phyloP scores from a whole-genome alignment of 2,329 filamentous ascomycete genomes.

The Epichloe amarillans region DNA sequence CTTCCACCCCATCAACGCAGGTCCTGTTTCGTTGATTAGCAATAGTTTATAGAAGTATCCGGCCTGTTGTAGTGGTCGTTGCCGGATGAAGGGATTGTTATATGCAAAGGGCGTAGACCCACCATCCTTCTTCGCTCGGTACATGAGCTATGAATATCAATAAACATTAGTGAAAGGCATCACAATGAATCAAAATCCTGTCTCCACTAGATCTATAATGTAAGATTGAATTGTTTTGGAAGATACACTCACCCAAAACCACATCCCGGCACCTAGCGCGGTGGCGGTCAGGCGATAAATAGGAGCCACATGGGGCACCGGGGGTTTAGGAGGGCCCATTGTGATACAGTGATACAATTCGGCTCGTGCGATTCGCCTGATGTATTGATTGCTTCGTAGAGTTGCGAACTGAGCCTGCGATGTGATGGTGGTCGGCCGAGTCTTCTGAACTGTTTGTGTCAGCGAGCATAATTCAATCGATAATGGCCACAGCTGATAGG shows the following conservation, averaged over 20 bases:
- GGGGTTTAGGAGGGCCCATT: conserved; percentile 24
- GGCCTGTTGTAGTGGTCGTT: not conserved
- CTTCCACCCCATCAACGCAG: conserved; percentile 81
- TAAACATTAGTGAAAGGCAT: not conserved
- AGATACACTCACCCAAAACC: conserved; percentile 74
- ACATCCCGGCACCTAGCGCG: conserved; percentile 88
- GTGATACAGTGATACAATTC: not conserved
- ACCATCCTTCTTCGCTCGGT: conserved; percentile 93
- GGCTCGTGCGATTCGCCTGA: not conserved
- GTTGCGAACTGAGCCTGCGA: not conserved
- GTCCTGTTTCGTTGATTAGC: conserved; percentile 26
- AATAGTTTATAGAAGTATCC: not conserved
- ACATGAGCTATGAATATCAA: conserved; percentile 57
- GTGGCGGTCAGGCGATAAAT: conserved; percentile 80
- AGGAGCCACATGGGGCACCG: conserved; percentile 35
- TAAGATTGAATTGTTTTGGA: not conserved
- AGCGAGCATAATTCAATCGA: not conserved
- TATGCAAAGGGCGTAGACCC: conserved; percentile 10
- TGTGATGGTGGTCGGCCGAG: not conserved
- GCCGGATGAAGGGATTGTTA: not conserved
- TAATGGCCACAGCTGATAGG: not conserved
- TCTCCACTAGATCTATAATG: not conserved
- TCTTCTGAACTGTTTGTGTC: not conserved
- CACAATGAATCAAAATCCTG: no score
- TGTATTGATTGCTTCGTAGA: not conserved